Evolutionary conservation across 345 rosid genomes (phyloP).

Genomic region (Heritiera fomes): DNA sequence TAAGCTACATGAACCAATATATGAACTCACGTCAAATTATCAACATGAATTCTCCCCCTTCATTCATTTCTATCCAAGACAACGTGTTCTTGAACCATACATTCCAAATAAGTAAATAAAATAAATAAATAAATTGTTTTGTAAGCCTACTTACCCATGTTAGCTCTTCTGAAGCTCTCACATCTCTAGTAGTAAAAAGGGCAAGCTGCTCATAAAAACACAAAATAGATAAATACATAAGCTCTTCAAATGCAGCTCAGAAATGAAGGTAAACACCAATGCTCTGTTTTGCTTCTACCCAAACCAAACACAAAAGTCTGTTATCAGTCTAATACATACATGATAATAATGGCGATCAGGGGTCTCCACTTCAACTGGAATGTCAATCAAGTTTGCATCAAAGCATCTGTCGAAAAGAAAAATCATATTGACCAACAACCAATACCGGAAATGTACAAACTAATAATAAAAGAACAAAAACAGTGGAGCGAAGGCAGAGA

Average conservation of each 20-base stretch:
- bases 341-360: constrained; percentile 87
- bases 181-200: constrained; percentile 73
- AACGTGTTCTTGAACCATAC: not conserved
- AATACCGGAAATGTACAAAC: not conserved
- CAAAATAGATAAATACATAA: not conserved
- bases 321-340: constrained; percentile 43
- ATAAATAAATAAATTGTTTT: not conserved
- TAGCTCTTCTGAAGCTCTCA: constrained; percentile 73
- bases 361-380: constrained; percentile 87
- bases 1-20: no score
- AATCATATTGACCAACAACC: constrained; percentile 6
- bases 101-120: constrained; percentile 7
- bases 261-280: not conserved
- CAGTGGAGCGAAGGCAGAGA: not conserved
- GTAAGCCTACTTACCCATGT: constrained; percentile 67
- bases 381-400: constrained; percentile 88
- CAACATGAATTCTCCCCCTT: no score
- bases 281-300: not conserved
- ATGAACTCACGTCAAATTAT: no score
- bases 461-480: not conserved
- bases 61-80: no score
- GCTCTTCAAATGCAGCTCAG: not conserved
- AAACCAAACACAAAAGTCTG: not conserved
- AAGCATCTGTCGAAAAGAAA: constrained; percentile 49
- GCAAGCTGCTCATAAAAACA: constrained; percentile 65